Conservation (phyloP, 352 stramenopile genomes). For the Globisporangium lucens region DNA sequence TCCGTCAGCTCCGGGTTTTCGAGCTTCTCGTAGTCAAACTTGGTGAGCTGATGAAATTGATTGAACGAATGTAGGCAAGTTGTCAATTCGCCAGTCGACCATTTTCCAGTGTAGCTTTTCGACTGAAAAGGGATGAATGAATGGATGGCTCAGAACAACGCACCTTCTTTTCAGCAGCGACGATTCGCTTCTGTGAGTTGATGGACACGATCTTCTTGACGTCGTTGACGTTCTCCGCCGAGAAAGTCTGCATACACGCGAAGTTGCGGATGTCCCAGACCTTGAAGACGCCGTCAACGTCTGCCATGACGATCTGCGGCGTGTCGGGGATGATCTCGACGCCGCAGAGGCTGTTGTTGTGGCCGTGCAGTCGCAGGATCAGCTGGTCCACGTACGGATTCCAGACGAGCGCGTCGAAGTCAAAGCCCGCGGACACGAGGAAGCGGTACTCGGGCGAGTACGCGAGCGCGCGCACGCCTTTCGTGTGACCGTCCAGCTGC, state of each 20-base stretch:
- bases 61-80: neutral
- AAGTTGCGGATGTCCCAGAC: slow-evolving; percentile 91
- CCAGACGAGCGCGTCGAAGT: slow-evolving; percentile 88
- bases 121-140: neutral
- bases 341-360: slow-evolving; percentile 83
- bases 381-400: slow-evolving; percentile 89
- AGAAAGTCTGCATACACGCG: slow-evolving; percentile 87
- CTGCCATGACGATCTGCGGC: slow-evolving; percentile 84
- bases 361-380: slow-evolving; percentile 81
- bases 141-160: neutral
- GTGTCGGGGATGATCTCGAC: slow-evolving; percentile 86
- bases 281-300: slow-evolving; percentile 84
- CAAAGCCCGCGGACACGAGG: slow-evolving; percentile 83
- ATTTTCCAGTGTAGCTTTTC: neutral
- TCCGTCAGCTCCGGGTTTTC: slow-evolving; percentile 84
- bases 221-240: slow-evolving; percentile 58
- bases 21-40: slow-evolving; percentile 89
- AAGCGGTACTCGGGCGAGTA: slow-evolving; percentile 87
- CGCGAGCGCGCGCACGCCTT: slow-evolving; percentile 74
- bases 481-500: slow-evolving; percentile 80
- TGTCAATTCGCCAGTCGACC: neutral
- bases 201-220: slow-evolving; percentile 76
- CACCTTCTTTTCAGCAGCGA: slow-evolving; percentile 77
- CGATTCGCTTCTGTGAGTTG: slow-evolving; percentile 67
- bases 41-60: slow-evolving; percentile 34